Base-by-base conservation (phyloP, 257 asterid genomes). In the Gentiana straminea region DNA sequence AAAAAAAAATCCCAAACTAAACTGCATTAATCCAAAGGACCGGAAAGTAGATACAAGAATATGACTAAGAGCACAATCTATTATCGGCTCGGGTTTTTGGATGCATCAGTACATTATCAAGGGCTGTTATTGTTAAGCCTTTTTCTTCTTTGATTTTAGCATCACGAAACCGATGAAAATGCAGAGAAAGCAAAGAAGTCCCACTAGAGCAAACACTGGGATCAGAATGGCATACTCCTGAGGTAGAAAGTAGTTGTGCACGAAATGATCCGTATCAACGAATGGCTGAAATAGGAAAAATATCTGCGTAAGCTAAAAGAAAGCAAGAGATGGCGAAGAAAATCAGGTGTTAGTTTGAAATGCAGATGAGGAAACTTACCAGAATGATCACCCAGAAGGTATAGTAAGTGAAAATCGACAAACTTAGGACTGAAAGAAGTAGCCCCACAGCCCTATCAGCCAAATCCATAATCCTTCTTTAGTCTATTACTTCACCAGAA, bases 361-460 rank as follows among this genome's bases (percentile, higher is more conserved):
- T 41, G 35, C 1, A 63, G 45, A 52, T 52, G 1, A 47, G 43
- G 39, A 12, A 54, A 65, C 89, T 76, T 43, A 86, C 95, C 95
- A 89, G 77, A 66, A 89, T 80, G 70, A 89, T 75, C 51, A 89
- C 87, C 97, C 95, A 89, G 65, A 89, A 81, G 51, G 94, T 89
- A 66, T 89, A 89, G 69, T 89, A 89, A 13, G 95, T 86, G 80
- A 89, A 89, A 59, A 86, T 73, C 55, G 90, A 77, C 75, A 86
- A 68, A 76, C 97, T 89, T 58, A 75, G 77, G 65, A 77, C 59
- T 8, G 97, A 81, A 52, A 86, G 75, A 58, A 86, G 78, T 75
- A 81, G 70, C 65, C 97, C 95, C 2, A 83, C 72, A 1, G 86
- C 92, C 70, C 85, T 80, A 73, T 89, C 95, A 34, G 92, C 97